phyloP scores from a whole-genome alignment of 2,329 filamentous ascomycete species.

The Sclerotiophoma versabilis region DNA sequence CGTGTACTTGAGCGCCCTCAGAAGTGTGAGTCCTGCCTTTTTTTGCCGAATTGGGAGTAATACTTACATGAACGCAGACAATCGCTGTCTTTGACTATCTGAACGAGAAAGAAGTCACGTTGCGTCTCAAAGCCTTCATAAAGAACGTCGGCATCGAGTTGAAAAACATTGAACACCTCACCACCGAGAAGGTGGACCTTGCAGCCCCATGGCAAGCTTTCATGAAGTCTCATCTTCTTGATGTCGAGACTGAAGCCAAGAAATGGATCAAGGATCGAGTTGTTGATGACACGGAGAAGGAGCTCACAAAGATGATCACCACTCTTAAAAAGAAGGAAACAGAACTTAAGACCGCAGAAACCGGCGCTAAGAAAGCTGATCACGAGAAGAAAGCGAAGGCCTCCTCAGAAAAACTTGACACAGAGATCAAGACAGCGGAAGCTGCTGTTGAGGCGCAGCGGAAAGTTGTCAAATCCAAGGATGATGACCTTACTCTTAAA shows the following conservation, averaged over 20 bases:
- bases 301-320: neutral
- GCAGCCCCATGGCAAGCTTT: neutral
- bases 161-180: neutral
- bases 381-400: neutral
- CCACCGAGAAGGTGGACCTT: neutral
- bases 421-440: neutral
- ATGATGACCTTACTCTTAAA: neutral
- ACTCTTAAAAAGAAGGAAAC: neutral
- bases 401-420: neutral
- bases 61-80: neutral
- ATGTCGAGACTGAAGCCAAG: neutral
- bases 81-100: neutral
- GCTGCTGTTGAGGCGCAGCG: neutral
- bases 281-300: neutral
- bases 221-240: neutral
- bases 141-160: conserved; percentile 2
- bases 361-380: neutral
- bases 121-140: neutral
- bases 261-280: neutral
- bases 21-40: neutral
- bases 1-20: conserved; percentile 2
- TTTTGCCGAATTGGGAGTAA: neutral
- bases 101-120: neutral
- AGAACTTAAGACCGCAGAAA: neutral
- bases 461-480: neutral